A percentile compares a stretch with the other conserved stretches of the same genome.
phyloP scores from a whole-genome alignment of 1,284 basidiomycete genomes.

The Melanopsichium pennsylvanicum region DNA sequence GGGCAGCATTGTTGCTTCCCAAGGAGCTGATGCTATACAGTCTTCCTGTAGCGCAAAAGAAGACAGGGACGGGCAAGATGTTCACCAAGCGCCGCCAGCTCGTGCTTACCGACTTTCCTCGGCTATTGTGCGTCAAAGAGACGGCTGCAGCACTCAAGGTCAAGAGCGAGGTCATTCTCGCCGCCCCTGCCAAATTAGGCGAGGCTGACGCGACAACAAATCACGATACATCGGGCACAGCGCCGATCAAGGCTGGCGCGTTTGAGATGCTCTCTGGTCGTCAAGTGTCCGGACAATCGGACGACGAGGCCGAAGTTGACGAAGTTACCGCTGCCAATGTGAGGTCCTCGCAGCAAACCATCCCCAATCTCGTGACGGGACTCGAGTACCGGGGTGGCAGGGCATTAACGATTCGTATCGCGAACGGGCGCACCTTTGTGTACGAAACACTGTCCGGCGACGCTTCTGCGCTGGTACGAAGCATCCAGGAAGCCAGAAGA shows the following conservation, averaged over 20 bases:
- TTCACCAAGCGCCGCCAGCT: constrained; percentile 68
- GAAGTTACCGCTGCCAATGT: neutral
- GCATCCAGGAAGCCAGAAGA: constrained; percentile 43
- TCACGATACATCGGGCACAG: neutral
- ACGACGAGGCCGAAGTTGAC: neutral
- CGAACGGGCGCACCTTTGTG: constrained; percentile 34
- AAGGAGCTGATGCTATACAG: constrained; percentile 57
- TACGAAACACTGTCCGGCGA: constrained; percentile 59
- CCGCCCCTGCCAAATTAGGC: constrained; percentile 54
- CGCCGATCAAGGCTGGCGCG: constrained; percentile 3
- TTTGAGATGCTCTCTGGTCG: constrained; percentile 15
- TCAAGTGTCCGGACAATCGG: neutral
- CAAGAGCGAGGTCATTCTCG: constrained; percentile 68
- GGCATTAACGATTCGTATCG: constrained; percentile 39
- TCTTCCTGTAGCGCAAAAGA: constrained; percentile 54
- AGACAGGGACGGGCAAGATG: constrained; percentile 55
- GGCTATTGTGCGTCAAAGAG: constrained; percentile 70
- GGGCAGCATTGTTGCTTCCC: constrained; percentile 56
- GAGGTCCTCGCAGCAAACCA: constrained; percentile 5
- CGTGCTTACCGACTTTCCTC: constrained; percentile 69
- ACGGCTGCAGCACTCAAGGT: constrained; percentile 64
- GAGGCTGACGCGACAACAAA: neutral
- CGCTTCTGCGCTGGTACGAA: constrained; percentile 43
- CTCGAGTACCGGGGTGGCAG: constrained; percentile 42
- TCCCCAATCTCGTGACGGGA: constrained; percentile 48